Evolutionary conservation across 768 basidiomycete species (phyloP), one percentile per base, ranked within the genome.

Genomic region (Podaxis carcinomalis): DNA sequence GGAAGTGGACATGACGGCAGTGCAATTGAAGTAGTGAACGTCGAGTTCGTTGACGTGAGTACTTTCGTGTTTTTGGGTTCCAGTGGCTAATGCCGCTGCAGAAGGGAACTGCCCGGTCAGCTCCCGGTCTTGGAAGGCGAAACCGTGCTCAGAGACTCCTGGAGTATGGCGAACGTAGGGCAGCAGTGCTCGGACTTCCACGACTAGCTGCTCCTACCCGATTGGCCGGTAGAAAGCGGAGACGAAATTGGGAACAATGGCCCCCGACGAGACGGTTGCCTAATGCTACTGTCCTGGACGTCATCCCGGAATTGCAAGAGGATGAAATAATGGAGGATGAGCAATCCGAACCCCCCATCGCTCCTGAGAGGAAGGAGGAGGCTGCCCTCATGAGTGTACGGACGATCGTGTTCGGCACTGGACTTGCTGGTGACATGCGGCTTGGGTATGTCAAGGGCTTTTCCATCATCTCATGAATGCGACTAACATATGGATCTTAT

Each of bases 1-100:
- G 89, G 89, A n/a, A 84, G 81, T 64, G 85, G 86, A 1, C 90
- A 91, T 64, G 89, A 90, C 63, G 90, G 90, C 25, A 85, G 86
- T 66, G 88, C 86, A 25, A 80, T 90, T 66, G 90, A 90, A 75
- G 80, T 92, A 56, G 70, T 91, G 16, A 77, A 75, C 25, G 88
- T 83, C 16, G 78, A 83, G 64, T 85, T 89, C 68, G 80, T 84
- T 51, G 77, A 84, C 78, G 90, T 90, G 64, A 37, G 84, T 69
- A 4, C 50, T 51, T 51, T 66, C 64, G 49, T 23, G 46, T 58
- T 63, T 56, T 60, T 10, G 23, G 37, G 4, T 44, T 23, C 54
- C 10, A 3, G 49, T 59, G 28, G 28, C 47, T 62, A 16, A 44
- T n/a, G 25, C 35, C 49, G 42, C 62, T 49, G 16, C 62, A 88